These are phyloP conservation scores for Trebouxia gelatinosa DNA, from an alignment of 163 green algal species.

Conservation along the genomic window DNA sequence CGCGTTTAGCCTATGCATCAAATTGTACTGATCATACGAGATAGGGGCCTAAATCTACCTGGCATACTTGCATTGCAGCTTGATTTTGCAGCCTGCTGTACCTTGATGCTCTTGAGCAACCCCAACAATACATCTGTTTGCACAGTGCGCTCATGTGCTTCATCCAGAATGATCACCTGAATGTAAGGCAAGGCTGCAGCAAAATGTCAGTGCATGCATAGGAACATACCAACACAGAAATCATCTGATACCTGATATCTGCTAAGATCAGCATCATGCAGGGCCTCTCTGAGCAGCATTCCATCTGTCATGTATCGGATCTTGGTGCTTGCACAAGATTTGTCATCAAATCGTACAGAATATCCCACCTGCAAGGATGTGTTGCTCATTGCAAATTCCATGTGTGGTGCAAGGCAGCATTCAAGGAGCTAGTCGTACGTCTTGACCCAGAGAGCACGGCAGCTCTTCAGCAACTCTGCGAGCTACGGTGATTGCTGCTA, in stretches of 20 bases:
- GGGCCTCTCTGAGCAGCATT: conserved; percentile 70
- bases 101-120: conserved; percentile 76
- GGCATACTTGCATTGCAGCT: too few relatives aligned
- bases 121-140: conserved; percentile 90
- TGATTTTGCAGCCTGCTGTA: conserved; percentile 1
- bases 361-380: conserved; percentile 74
- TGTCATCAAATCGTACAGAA: conserved; percentile 87
- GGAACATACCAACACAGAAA: background rate
- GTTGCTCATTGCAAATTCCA: too few relatives aligned
- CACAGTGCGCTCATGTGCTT: conserved; percentile 91
- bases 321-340: conserved; percentile 54
- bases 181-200: background rate
- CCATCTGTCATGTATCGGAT: conserved; percentile 79
- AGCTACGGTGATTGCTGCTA: conserved; percentile 75
- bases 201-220: background rate
- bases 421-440: conserved; percentile 39
- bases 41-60: background rate
- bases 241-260: conserved; percentile 31
- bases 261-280: conserved; percentile 50
- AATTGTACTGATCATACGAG: background rate
- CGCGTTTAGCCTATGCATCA: conserved; percentile 9
- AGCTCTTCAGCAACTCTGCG: conserved; percentile 71
- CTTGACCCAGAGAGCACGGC: conserved; percentile 47
- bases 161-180: conserved; percentile 85
- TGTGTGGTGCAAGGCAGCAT: background rate